phyloP scores from a whole-genome alignment of 1,139 yeast species.

The Yamadazyma aaseri region DNA sequence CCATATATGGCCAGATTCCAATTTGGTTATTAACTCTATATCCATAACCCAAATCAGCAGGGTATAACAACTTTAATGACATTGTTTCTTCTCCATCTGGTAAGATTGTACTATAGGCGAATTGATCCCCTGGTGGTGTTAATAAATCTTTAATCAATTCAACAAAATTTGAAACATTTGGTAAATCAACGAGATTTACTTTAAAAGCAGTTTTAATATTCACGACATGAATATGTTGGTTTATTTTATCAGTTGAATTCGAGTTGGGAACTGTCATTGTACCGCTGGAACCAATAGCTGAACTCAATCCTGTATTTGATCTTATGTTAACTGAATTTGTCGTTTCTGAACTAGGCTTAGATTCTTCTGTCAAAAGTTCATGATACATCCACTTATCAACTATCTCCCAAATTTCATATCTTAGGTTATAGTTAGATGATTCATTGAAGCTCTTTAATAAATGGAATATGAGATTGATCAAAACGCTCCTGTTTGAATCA shows the following conservation, averaged over 20 bases:
- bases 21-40: constrained; percentile 49
- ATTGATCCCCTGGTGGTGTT: constrained; percentile 29
- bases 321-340: neutral
- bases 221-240: constrained; percentile 27
- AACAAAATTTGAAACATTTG: constrained; percentile 65
- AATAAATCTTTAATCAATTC: constrained; percentile 44
- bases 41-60: constrained; percentile 59
- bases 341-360: constrained; percentile 2
- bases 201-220: constrained; percentile 34
- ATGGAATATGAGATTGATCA: constrained; percentile 35
- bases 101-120: too few species aligned
- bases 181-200: constrained; percentile 36
- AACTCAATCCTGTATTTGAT: neutral
- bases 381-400: constrained; percentile 76
- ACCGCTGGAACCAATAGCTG: neutral
- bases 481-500: constrained; percentile 36
- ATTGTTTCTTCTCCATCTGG: neutral
- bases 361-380: constrained; percentile 19
- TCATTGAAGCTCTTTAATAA: constrained; percentile 52
- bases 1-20: constrained; percentile 82
- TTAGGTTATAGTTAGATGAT: constrained; percentile 30
- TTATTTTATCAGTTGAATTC: constrained; percentile 9
- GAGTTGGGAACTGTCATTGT: neutral
- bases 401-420: constrained; percentile 62
- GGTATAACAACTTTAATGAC: constrained; percentile 53